Conservation (phyloP, 2,329 filamentous ascomycete species). For the Fusarium cicatricum region DNA sequence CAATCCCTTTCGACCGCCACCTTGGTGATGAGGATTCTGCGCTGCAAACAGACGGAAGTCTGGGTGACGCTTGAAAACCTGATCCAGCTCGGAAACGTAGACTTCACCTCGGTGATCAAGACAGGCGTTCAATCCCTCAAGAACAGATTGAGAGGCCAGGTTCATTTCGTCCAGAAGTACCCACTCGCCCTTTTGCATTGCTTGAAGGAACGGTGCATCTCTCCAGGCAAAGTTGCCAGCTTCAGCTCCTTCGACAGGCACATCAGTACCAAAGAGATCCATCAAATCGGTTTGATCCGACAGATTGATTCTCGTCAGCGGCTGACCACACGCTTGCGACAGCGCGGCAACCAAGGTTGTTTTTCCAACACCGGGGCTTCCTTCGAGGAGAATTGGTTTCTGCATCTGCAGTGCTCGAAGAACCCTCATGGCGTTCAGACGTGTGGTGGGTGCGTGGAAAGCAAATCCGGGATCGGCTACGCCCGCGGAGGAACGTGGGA, state of each 20-base stretch:
- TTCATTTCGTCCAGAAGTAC: constrained; percentile 99
- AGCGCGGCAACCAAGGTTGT: constrained; percentile 91
- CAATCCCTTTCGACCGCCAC: constrained; percentile 91
- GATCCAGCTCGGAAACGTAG: constrained; percentile 93
- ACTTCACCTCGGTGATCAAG: constrained; percentile 96
- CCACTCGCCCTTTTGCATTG: constrained; percentile 98
- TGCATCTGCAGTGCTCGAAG: constrained; percentile 86
- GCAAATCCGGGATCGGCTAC: constrained; percentile 56
- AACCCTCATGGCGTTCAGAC: constrained; percentile 88
- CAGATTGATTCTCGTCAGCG: constrained; percentile 92
- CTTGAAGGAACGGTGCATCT: constrained; percentile 92
- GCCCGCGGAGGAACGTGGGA: constrained; percentile 60
- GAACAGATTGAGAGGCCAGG: constrained; percentile 91
- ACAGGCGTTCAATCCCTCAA: constrained; percentile 96
- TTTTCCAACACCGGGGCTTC: constrained; percentile 97
- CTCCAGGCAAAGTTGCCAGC: constrained; percentile 94
- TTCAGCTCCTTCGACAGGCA: constrained; percentile 90
- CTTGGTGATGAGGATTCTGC: constrained; percentile 97
- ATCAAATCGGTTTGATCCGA: constrained; percentile 98
- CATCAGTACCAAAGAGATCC: constrained; percentile 96
- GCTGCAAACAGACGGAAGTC: constrained; percentile 96
- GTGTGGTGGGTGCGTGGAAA: constrained; percentile 89
- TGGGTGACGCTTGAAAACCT: constrained; percentile 88
- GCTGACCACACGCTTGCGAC: constrained; percentile 79
- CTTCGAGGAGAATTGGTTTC: constrained; percentile 94